Conservation (phyloP, 495 filamentous ascomycete species). For the Stereocaulon alpinum region DNA sequence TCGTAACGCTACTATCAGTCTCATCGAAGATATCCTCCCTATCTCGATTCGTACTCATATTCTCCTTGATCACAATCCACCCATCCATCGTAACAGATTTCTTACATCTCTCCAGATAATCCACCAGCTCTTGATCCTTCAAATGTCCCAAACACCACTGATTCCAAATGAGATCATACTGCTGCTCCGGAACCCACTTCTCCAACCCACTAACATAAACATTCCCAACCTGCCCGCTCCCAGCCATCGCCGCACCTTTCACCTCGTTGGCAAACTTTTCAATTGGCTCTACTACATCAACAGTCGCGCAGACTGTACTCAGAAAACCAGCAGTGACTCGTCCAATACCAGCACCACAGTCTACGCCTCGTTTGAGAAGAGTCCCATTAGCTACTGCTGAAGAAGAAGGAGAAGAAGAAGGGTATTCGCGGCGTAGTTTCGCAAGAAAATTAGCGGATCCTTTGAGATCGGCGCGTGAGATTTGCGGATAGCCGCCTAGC, state of each 20-base stretch:
- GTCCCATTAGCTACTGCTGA: not conserved
- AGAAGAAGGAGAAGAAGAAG: conserved; percentile 6
- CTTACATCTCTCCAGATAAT: conserved; percentile 54
- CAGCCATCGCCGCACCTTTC: conserved; percentile 24
- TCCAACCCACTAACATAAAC: conserved; percentile 69
- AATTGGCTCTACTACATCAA: conserved; percentile 54
- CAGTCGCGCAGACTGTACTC: conserved; percentile 37
- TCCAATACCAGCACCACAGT: conserved; percentile 56
- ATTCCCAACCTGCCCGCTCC: conserved; percentile 41
- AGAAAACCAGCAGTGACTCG: conserved; percentile 50
- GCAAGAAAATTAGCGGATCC: conserved; percentile 66
- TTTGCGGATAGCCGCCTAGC: conserved; percentile 71
- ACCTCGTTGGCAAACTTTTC: conserved; percentile 39
- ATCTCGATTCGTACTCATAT: conserved; percentile 47
- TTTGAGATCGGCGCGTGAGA: conserved; percentile 66
- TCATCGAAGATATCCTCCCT: conserved; percentile 64
- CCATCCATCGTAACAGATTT: conserved; percentile 40
- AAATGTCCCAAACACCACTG: conserved; percentile 94
- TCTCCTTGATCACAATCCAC: conserved; percentile 78
- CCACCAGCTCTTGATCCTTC: conserved; percentile 64
- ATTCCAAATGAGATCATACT: conserved; percentile 53
- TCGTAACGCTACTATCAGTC: conserved; percentile 68
- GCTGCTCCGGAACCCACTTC: conserved; percentile 53
- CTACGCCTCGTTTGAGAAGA: conserved; percentile 31
- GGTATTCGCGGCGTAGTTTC: conserved; percentile 49